Conservation (phyloP, 2,329 filamentous ascomycete species). For the Cercospora sp. region DNA sequence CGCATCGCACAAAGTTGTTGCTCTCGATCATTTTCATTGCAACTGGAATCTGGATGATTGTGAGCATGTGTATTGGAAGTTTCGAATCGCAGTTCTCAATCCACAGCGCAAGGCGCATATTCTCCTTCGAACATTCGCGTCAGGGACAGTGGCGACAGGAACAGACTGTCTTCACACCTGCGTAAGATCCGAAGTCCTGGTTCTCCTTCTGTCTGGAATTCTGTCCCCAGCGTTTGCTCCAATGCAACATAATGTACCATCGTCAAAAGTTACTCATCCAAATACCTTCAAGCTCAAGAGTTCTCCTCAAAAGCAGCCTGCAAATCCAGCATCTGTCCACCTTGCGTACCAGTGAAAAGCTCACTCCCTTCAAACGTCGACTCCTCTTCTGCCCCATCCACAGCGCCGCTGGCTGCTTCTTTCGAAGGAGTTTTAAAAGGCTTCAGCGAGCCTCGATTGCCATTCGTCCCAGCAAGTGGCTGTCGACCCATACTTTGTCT, state of each 20-base stretch:
- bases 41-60: too few species aligned
- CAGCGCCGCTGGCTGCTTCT: background rate
- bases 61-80: background rate
- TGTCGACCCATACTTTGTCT: constrained; percentile 24
- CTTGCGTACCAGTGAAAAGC: constrained; percentile 43
- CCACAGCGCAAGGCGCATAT: background rate
- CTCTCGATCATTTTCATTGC: too few species aligned
- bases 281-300: background rate
- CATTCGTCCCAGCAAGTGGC: constrained; percentile 32
- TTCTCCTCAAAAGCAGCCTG: constrained; percentile 17
- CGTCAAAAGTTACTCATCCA: background rate
- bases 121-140: background rate
- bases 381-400: constrained; percentile 31
- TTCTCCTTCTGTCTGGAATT: background rate
- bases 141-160: background rate
- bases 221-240: background rate
- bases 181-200: background rate
- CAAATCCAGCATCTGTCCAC: constrained; percentile 18
- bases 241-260: background rate
- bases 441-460: constrained; percentile 33
- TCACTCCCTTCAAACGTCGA: constrained; percentile 44
- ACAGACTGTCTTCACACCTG: background rate
- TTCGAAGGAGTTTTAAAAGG: constrained; percentile 21
- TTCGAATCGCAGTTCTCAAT: background rate
- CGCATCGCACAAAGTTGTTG: too few species aligned